Conservation (phyloP, 345 rosid species). For the Camelina neglecta region DNA sequence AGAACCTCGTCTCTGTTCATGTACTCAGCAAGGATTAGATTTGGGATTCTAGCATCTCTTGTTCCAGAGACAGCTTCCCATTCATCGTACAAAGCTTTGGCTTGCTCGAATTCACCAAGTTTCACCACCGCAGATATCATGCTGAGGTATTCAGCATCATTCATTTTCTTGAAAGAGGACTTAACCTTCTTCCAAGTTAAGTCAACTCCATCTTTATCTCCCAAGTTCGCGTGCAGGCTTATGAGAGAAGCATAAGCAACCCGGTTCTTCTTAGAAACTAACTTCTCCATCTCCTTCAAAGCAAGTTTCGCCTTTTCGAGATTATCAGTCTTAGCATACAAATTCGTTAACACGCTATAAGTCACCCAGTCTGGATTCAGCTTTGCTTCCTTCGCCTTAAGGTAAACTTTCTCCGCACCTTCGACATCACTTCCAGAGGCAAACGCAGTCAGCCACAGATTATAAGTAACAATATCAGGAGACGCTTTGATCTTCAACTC, state of each 20-base stretch:
- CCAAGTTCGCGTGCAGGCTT: constrained; percentile 71
- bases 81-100: constrained; percentile 66
- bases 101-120: constrained; percentile 68
- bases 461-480: constrained; percentile 81
- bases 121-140: constrained; percentile 79
- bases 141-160: constrained; percentile 69
- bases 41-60: constrained; percentile 65
- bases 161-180: constrained; percentile 66
- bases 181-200: constrained; percentile 79
- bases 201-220: constrained; percentile 59
- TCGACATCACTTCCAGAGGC: constrained; percentile 59
- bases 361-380: constrained; percentile 86
- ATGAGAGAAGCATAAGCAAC: constrained; percentile 72
- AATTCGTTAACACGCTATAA: constrained; percentile 64
- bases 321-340: constrained; percentile 57
- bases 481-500: constrained; percentile 61
- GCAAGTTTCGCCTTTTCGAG: constrained; percentile 63
- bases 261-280: constrained; percentile 61
- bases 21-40: constrained; percentile 75
- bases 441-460: constrained; percentile 68
- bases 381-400: constrained; percentile 62
- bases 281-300: constrained; percentile 88
- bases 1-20: constrained; percentile 58
- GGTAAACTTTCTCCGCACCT: constrained; percentile 64
- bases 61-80: constrained; percentile 78